Conservation (phyloP, 2,329 filamentous ascomycete genomes). For the Cordyceps fumosorosea region DNA sequence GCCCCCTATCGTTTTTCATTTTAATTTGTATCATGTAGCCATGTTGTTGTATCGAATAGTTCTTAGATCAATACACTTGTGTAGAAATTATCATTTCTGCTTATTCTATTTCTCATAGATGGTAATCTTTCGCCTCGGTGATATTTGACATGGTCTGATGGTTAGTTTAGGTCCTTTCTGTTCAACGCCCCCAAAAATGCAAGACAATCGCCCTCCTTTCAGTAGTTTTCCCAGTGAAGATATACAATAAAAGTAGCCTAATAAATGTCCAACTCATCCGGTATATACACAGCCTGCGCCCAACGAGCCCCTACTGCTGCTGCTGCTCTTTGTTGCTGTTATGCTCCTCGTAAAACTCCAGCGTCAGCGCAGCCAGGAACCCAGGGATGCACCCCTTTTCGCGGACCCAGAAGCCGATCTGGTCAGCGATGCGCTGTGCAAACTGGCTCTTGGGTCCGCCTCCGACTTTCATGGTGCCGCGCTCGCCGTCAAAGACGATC, state of each 20-base stretch:
- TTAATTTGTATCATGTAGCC: conserved; percentile 8
- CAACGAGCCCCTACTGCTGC: background rate
- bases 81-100: background rate
- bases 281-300: background rate
- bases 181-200: conserved; percentile 5
- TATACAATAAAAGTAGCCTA: background rate
- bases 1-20: background rate
- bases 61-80: background rate
- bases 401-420: conserved; percentile 94
- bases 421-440: conserved; percentile 73
- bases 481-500: conserved; percentile 84
- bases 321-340: conserved; percentile 13
- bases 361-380: conserved; percentile 81
- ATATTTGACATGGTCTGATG: background rate
- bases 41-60: background rate
- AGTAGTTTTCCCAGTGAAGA: background rate
- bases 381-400: conserved; percentile 90
- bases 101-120: background rate
- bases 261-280: background rate
- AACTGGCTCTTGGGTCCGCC: conserved; percentile 84
- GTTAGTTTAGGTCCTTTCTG: background rate
- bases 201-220: background rate
- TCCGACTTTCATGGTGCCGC: conserved; percentile 95
- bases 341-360: conserved; percentile 84
- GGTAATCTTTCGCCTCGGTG: background rate